phyloP scores from a whole-genome alignment of 768 basidiomycete genomes.

The Trametes elegans region DNA sequence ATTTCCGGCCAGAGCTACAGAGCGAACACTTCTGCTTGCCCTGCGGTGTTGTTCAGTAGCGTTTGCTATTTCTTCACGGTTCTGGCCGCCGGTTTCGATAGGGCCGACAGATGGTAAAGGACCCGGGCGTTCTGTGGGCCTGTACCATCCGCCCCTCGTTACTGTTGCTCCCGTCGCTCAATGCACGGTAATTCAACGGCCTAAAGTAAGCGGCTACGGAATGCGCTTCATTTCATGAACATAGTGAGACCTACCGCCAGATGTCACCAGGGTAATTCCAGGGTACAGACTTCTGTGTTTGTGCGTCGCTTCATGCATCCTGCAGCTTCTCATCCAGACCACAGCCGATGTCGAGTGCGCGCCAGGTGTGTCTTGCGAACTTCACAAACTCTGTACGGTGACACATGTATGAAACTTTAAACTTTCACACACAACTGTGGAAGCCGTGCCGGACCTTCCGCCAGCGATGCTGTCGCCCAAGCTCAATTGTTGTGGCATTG shows the following conservation, averaged over 20 bases:
- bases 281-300: too few relatives aligned
- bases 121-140: too few relatives aligned
- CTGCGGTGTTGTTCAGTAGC: not conserved
- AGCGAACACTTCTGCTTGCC: not conserved
- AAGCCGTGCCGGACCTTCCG: not conserved
- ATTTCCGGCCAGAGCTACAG: not conserved
- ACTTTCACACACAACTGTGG: not conserved
- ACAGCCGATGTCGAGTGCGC: too few relatives aligned
- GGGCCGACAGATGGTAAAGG: too few relatives aligned
- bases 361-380: not conserved
- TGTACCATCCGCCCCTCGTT: too few relatives aligned
- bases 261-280: not conserved
- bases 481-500: not conserved
- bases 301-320: too few relatives aligned
- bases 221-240: too few relatives aligned
- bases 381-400: not conserved
- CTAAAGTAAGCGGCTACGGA: too few relatives aligned
- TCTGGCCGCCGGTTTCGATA: too few relatives aligned
- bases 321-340: not conserved
- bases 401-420: constrained; percentile 12
- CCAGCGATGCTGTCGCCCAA: not conserved
- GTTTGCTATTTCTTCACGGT: not conserved
- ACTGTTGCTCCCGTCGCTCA: too few relatives aligned
- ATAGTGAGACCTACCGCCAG: too few relatives aligned
- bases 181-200: too few relatives aligned